Base-by-base conservation (phyloP, 169 alveolate genomes). In the Cystoisospora suis region DNA sequence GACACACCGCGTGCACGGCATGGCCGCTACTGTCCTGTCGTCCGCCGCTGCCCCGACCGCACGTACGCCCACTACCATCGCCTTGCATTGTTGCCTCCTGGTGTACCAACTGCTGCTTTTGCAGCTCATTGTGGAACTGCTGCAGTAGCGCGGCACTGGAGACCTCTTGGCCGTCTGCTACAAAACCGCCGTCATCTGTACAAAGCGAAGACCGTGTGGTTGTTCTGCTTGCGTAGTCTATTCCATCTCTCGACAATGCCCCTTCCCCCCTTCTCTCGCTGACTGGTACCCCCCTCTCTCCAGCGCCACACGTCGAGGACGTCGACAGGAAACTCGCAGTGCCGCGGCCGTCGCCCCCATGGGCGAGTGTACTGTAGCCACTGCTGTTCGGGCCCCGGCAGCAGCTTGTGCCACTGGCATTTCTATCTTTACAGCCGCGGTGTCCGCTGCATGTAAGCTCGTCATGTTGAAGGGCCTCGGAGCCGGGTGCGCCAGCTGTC, bases 121-220 rank as follows among this genome's bases (percentile, higher is more conserved):
- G 77, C 3, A 65, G 36, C 77, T 65, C 77, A 36, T 65, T 65
- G 12, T 65, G 77, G 44, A 32, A 65, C 44, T 65, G 77, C 77
- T 65, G 77, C 1, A 65, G 77, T 3, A 65, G 40, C 9, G 40
- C 1, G 45, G 77, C 77, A 27, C 77, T 65, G 45, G 77, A 0
- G 36, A 20, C 42, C 6, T 44, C 77, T 1, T 36, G 42, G 44
- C 45, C 44, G 45, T 44, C 77, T 20, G 34, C 45, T 36, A 65
- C n/a, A n/a, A 65, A 65, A 15, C 27, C 77, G 77, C 42, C 77
- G 1, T 65, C 77, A 44, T 65, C 77, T 0, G 77, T n/a, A 20
- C 42, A 65, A 23, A 27, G 36, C 1, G 77, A 65, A 15, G 77
- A 65, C 12, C 40, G 77, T 44, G 77, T 65, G 27, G 77, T 65